Conservation (phyloP, 2,329 filamentous ascomycete species). For the Cercospora beticola region DNA sequence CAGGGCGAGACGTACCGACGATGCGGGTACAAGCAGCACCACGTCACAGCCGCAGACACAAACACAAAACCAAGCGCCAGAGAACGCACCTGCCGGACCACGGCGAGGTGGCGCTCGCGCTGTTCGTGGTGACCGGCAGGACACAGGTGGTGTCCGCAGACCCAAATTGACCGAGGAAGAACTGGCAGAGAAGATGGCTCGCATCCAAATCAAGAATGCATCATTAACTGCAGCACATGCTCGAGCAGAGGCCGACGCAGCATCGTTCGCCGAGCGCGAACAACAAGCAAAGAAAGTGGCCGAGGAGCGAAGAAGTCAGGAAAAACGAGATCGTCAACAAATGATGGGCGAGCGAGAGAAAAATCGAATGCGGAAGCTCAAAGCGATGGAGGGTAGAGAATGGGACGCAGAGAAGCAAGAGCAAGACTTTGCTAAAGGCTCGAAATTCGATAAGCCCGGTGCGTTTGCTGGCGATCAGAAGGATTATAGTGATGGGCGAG, state of each 20-base stretch:
- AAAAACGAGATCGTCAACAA: slow-evolving; percentile 54
- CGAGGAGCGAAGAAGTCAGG: slow-evolving; percentile 47
- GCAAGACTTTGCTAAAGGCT: slow-evolving; percentile 47
- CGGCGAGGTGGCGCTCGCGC: slow-evolving; percentile 28
- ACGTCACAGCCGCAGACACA: background rate
- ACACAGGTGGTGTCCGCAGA: slow-evolving; percentile 42
- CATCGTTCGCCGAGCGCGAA: slow-evolving; percentile 64
- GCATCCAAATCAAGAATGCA: slow-evolving; percentile 62
- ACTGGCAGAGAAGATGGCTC: slow-evolving; percentile 60
- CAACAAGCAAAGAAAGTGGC: slow-evolving; percentile 55
- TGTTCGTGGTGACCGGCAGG: slow-evolving; percentile 39
- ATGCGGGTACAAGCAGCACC: background rate
- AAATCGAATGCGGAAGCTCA: slow-evolving; percentile 60
- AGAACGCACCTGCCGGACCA: slow-evolving; percentile 29
- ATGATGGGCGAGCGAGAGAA: slow-evolving; percentile 64
- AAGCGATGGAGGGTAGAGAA: slow-evolving; percentile 58
- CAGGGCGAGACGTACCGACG: background rate
- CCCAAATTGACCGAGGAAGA: slow-evolving; percentile 66
- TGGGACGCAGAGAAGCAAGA: slow-evolving; percentile 64
- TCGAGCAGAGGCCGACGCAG: slow-evolving; percentile 66
- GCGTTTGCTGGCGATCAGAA: slow-evolving; percentile 34
- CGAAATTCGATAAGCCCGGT: slow-evolving; percentile 30
- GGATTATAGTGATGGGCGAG: slow-evolving; percentile 37
- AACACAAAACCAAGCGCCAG: slow-evolving; percentile 18
- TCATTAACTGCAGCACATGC: slow-evolving; percentile 61